These are phyloP conservation scores for Antrodiella citrinella DNA, from an alignment of 768 basidiomycete species.

Conservation along the genomic window DNA sequence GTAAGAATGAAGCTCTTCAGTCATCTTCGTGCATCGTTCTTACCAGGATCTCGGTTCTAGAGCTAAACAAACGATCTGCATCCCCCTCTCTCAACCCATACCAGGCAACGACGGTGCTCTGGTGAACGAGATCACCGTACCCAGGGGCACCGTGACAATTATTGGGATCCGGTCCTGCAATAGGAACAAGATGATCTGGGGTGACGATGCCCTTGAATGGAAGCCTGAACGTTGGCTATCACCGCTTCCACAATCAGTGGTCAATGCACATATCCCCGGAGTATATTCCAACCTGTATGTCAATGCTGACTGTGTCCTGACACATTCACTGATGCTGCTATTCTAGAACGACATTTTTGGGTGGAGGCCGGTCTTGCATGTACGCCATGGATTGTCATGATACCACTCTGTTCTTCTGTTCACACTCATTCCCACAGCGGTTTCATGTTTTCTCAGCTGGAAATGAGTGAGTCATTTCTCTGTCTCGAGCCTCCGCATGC, in stretches of 20 bases:
- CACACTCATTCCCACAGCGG: slow-evolving; percentile 19
- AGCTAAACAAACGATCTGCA: background rate
- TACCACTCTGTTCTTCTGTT: background rate
- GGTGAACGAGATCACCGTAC: slow-evolving; percentile 8
- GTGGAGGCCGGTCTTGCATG: slow-evolving; percentile 28
- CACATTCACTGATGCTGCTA: background rate
- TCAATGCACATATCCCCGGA: slow-evolving; percentile 3
- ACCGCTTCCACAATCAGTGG: slow-evolving; percentile 1
- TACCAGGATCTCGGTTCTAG: background rate
- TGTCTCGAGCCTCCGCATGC: background rate
- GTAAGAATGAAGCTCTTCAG: background rate
- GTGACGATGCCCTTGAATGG: slow-evolving; percentile 39
- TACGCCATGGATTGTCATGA: slow-evolving; percentile 10
- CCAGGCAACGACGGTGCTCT: background rate
- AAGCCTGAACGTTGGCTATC: slow-evolving; percentile 40
- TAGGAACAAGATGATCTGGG: slow-evolving; percentile 36
- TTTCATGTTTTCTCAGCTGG: slow-evolving; percentile 37
- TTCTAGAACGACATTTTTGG: slow-evolving; percentile 30
- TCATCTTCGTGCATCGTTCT: background rate
- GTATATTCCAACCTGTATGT: slow-evolving; percentile 6
- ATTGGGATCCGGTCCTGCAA: slow-evolving; percentile 34
- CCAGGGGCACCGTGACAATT: slow-evolving; percentile 29
- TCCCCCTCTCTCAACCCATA: slow-evolving; percentile 2
- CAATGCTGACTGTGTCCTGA: background rate
- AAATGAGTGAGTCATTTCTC: slow-evolving; percentile 31